Conservation (phyloP, 2,329 filamentous ascomycete species). For the Aspergillus sp. region DNA sequence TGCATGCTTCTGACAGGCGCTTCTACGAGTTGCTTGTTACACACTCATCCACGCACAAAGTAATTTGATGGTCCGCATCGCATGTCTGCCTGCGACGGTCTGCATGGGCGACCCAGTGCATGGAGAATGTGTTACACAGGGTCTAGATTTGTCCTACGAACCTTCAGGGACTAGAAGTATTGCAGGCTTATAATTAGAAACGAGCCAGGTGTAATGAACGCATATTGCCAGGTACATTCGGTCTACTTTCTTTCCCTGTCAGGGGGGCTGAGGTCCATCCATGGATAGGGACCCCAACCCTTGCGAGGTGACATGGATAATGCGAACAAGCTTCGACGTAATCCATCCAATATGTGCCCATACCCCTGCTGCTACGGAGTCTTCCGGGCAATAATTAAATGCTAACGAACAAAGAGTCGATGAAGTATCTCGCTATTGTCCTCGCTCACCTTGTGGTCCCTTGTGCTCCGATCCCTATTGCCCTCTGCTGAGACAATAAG, state of each 20-base stretch:
- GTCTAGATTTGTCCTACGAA: background rate
- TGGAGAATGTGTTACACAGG: background rate
- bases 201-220: background rate
- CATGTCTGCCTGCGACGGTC: background rate
- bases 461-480: too few relatives aligned
- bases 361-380: too few relatives aligned
- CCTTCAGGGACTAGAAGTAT: background rate
- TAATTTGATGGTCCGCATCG: background rate
- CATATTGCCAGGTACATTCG: background rate
- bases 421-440: too few relatives aligned
- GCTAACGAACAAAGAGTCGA: too few relatives aligned
- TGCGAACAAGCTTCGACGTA: background rate
- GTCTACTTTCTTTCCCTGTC: background rate
- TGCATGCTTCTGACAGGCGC: background rate
- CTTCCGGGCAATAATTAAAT: background rate
- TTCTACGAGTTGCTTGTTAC: background rate
- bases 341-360: too few relatives aligned
- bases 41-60: background rate
- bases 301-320: background rate
- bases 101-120: background rate
- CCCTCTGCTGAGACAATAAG: too few relatives aligned
- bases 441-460: too few relatives aligned
- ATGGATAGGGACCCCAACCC: background rate
- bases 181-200: background rate
- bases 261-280: background rate